These are phyloP conservation scores for Calonectria pauciramosa DNA, from an alignment of 2,329 filamentous ascomycete genomes.

Conservation along the genomic window DNA sequence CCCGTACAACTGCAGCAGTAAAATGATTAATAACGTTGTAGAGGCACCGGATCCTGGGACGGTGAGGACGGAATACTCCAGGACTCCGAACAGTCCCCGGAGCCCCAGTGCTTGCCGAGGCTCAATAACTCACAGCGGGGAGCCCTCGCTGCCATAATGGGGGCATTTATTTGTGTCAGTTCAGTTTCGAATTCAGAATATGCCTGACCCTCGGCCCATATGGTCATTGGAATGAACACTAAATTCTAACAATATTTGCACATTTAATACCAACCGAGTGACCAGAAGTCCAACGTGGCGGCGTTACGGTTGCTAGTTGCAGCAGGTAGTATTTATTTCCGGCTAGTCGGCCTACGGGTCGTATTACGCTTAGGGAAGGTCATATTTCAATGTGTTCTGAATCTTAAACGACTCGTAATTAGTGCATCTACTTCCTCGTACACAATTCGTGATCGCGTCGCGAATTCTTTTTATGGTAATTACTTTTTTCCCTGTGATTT, in stretches of 20 bases:
- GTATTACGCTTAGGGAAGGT: not conserved
- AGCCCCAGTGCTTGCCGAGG: not conserved
- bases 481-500: not conserved
- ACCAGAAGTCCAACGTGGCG: not conserved
- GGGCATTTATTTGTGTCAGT: not conserved
- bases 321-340: not conserved
- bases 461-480: not conserved
- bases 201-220: not conserved
- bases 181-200: not conserved
- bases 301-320: not conserved
- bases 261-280: not conserved
- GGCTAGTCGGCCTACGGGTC: not conserved
- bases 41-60: not conserved
- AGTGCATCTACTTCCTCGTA: not conserved
- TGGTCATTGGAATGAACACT: not conserved
- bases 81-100: not conserved
- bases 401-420: not conserved
- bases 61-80: not conserved
- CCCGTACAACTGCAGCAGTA: not conserved
- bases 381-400: not conserved
- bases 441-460: not conserved
- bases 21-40: not conserved
- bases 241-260: not conserved
- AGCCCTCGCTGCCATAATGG: not conserved
- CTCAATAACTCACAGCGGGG: not conserved